Percentiles rank a stretch among this genome's conserved stretches.
Evolutionary conservation across 768 basidiomycete species (phyloP).

Genomic region (Hysterangium stoloniferum): DNA sequence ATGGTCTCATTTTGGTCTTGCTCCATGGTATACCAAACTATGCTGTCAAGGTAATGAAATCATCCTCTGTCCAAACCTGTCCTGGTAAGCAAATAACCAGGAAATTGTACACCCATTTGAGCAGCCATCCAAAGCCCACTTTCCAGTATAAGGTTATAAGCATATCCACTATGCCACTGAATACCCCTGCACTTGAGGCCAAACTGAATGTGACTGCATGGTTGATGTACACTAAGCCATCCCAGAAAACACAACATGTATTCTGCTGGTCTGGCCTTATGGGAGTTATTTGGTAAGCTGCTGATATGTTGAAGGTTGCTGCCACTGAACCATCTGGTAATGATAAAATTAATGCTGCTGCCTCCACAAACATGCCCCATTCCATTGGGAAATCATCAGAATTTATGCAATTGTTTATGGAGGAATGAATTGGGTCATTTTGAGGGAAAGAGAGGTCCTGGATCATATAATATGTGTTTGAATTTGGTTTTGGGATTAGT

Average conservation of each 20-base stretch:
- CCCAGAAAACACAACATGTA: conserved; percentile 25
- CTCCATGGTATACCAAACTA: conserved; percentile 28
- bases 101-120: conserved; percentile 37
- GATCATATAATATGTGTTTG: conserved; percentile 22
- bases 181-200: conserved; percentile 28
- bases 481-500: conserved; percentile 28
- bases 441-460: conserved; percentile 28
- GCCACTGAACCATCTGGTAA: conserved; percentile 27
- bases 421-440: conserved; percentile 11
- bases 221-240: conserved; percentile 28
- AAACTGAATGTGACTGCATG: conserved; percentile 26
- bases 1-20: conserved; percentile 17
- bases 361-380: conserved; percentile 32
- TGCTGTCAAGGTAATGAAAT: conserved; percentile 23
- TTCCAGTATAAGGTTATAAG: conserved; percentile 23
- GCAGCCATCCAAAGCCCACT: conserved; percentile 17
- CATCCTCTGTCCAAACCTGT: conserved; percentile 20
- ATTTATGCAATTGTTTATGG: conserved; percentile 18
- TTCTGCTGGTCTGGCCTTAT: conserved; percentile 26
- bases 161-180: conserved; percentile 29
- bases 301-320: conserved; percentile 32
- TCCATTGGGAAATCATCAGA: conserved; percentile 17
- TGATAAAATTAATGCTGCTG: conserved; percentile 20
- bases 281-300: conserved; percentile 32
- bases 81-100: conserved; percentile 21